Conservation (phyloP, 2,329 filamentous ascomycete species). For the Curvularia verruculosa region DNA sequence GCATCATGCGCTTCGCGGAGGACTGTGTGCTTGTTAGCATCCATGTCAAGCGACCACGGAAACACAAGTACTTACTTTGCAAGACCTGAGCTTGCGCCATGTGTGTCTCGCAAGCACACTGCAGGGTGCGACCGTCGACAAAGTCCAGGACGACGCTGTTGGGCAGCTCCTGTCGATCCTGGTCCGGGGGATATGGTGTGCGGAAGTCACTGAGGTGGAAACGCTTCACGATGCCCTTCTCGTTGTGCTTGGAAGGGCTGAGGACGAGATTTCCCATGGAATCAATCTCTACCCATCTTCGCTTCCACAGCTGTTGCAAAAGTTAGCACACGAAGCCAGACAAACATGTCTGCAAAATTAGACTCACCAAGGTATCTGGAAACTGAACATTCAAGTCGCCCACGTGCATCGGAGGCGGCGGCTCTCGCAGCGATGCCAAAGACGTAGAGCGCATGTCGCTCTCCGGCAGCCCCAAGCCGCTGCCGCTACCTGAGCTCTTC, state of each 20-base stretch:
- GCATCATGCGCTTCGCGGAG: constrained; percentile 48
- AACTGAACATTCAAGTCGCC: constrained; percentile 97
- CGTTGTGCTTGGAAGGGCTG: constrained; percentile 69
- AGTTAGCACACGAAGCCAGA: constrained; percentile 9
- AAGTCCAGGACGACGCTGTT: constrained; percentile 77
- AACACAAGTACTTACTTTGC: constrained; percentile 35
- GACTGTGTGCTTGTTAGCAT: constrained; percentile 35
- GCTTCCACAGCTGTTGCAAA: constrained; percentile 78
- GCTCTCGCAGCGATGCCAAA: constrained; percentile 47
- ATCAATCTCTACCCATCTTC: constrained; percentile 85
- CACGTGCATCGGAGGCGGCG: constrained; percentile 68
- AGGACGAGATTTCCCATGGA: constrained; percentile 82
- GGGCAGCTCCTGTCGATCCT: constrained; percentile 89
- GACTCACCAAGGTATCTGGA: constrained; percentile 77
- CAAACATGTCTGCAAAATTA: background rate
- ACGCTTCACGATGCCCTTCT: constrained; percentile 71
- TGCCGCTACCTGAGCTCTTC: constrained; percentile 52
- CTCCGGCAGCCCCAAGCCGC: constrained; percentile 50
- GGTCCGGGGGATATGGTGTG: constrained; percentile 79
- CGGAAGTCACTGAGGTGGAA: constrained; percentile 88
- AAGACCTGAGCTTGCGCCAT: constrained; percentile 44
- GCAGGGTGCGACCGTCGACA: constrained; percentile 65
- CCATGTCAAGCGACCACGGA: background rate
- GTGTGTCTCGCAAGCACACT: constrained; percentile 59
- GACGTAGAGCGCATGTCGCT: constrained; percentile 38